A percentile compares a stretch with the other conserved stretches of the same genome.
Conservation (phyloP, 441 rosid species). For the Corymbia citriodora region DNA sequence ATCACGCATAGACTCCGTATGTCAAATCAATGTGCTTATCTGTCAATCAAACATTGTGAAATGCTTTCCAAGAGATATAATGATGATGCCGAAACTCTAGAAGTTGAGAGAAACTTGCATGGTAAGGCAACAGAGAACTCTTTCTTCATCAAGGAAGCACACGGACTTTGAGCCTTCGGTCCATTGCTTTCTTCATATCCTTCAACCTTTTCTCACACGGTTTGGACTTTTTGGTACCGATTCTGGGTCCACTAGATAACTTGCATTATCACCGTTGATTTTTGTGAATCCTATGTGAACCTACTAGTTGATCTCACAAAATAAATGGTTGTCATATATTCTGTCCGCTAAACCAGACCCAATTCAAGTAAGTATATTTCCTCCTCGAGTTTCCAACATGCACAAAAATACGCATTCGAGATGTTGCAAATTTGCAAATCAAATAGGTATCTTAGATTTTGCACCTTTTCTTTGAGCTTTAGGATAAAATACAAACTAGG, state of each 20-base stretch:
- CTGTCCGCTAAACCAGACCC: not conserved
- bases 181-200: not conserved
- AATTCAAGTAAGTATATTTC: not conserved
- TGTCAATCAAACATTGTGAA: accelerated
- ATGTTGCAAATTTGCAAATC: accelerated
- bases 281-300: not conserved
- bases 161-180: not conserved
- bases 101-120: not conserved
- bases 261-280: not conserved
- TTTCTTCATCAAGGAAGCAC: not conserved
- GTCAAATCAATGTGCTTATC: not conserved
- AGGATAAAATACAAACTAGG: no score
- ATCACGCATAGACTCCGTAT: accelerated
- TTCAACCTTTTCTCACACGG: not conserved
- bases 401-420: accelerated
- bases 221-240: not conserved
- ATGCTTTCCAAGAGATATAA: not conserved
- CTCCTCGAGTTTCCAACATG: accelerated
- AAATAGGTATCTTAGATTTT: not conserved
- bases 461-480: not conserved
- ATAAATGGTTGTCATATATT: not conserved
- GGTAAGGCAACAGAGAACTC: not conserved
- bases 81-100: not conserved
- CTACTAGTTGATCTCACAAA: not conserved
- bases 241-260: not conserved